phyloP scores from a whole-genome alignment of 495 filamentous ascomycete genomes.

The Penicillium waksmanii region DNA sequence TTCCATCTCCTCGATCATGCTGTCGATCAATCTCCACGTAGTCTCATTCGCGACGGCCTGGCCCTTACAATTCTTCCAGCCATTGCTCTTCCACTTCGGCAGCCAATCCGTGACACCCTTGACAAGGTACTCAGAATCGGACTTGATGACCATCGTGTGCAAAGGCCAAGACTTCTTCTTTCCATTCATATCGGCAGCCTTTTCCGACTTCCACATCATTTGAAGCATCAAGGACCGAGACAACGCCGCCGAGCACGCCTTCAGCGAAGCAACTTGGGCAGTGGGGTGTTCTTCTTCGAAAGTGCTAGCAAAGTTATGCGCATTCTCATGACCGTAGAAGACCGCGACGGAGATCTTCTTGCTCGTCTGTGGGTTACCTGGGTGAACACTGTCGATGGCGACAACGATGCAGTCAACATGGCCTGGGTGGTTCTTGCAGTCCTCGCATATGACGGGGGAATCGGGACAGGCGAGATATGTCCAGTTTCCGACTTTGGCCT shows the following conservation, averaged over 20 bases:
- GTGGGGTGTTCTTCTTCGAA: slow-evolving; percentile 16
- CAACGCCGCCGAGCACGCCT: slow-evolving; percentile 20
- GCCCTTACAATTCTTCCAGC: slow-evolving; percentile 31
- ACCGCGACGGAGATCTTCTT: slow-evolving; percentile 12
- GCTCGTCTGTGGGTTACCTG: not conserved
- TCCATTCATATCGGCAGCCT: not conserved
- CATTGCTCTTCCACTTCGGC: slow-evolving; percentile 42
- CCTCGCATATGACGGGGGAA: slow-evolving; percentile 12
- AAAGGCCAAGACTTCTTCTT: slow-evolving; percentile 7
- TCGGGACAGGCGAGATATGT: slow-evolving; percentile 15
- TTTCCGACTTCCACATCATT: not conserved
- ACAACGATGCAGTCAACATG: slow-evolving; percentile 23
- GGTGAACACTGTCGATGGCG: slow-evolving; percentile 13
- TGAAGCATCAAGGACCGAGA: slow-evolving; percentile 6
- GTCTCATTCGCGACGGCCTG: slow-evolving; percentile 18
- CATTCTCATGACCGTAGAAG: slow-evolving; percentile 19
- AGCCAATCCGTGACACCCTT: slow-evolving; percentile 44
- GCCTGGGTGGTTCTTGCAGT: slow-evolving; percentile 14
- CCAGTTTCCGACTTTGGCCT: slow-evolving; percentile 17
- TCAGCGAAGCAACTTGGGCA: slow-evolving; percentile 22
- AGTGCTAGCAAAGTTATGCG: slow-evolving; percentile 3
- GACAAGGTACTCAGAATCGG: slow-evolving; percentile 50
- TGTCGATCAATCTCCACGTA: slow-evolving; percentile 14
- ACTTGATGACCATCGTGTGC: slow-evolving; percentile 45
- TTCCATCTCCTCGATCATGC: slow-evolving; percentile 14